A percentile compares a stretch with the other conserved stretches of the same genome.
Conservation (phyloP, 2,329 filamentous ascomycete species). For the Colletotrichum theobromicola region DNA sequence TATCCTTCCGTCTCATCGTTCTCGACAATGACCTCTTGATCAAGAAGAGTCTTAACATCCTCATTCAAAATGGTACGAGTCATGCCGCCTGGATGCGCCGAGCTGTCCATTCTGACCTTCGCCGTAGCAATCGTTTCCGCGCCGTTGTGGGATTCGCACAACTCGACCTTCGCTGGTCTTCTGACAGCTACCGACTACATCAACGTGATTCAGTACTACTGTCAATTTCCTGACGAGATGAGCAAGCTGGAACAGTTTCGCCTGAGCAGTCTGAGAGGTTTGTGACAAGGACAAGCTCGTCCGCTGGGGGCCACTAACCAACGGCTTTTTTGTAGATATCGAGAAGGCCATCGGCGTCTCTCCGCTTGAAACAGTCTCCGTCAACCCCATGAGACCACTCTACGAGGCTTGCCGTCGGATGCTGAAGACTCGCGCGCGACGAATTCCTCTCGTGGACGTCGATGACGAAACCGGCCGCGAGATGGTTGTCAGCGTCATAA, state of each 20-base stretch:
- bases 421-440: conserved; percentile 89
- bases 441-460: conserved; percentile 91
- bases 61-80: conserved; percentile 86
- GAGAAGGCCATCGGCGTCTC: conserved; percentile 91
- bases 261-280: conserved; percentile 89
- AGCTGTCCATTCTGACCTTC: conserved; percentile 4
- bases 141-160: conserved; percentile 93
- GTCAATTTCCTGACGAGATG: conserved; percentile 91
- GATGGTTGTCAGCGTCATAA: conserved; percentile 95
- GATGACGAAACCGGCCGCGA: conserved; percentile 93
- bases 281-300: conserved; percentile 23
- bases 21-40: conserved; percentile 95
- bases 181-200: conserved; percentile 97
- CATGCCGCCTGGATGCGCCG: conserved; percentile 13
- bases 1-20: conserved; percentile 94
- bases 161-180: conserved; percentile 90
- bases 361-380: conserved; percentile 94
- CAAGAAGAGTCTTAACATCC: conserved; percentile 94
- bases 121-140: conserved; percentile 90
- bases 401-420: conserved; percentile 96
- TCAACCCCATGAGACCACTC: conserved; percentile 86
- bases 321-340: conserved; percentile 67
- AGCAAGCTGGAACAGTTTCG: conserved; percentile 92
- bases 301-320: conserved; percentile 1
- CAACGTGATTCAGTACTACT: conserved; percentile 99